Evolutionary conservation across 2,329 filamentous ascomycete species (phyloP).

Genomic region (Thyridium curvatum): DNA sequence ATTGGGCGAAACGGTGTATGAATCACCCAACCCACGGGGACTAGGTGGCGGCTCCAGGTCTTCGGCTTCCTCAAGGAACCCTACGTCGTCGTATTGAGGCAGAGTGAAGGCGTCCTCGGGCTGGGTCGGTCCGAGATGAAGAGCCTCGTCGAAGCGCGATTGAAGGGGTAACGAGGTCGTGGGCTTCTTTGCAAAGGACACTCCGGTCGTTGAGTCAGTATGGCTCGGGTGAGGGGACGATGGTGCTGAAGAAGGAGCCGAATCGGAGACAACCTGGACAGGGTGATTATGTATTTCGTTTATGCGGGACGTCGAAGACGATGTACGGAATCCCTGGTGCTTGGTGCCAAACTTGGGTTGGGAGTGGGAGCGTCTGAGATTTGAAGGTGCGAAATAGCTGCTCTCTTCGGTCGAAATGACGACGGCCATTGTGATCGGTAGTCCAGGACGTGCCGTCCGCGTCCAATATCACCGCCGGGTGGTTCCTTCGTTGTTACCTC

Average conservation of each 20-base stretch:
- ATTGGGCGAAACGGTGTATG: slow-evolving; percentile 47
- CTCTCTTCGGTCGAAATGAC: slow-evolving; percentile 52
- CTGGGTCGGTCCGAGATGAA: slow-evolving; percentile 34
- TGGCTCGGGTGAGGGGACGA: slow-evolving; percentile 49
- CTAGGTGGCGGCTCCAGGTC: slow-evolving; percentile 45
- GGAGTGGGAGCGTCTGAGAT: slow-evolving; percentile 54
- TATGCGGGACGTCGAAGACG: slow-evolving; percentile 39
- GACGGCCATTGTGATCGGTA: slow-evolving; percentile 41
- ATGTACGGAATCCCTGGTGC: slow-evolving; percentile 33
- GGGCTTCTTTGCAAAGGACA: slow-evolving; percentile 57
- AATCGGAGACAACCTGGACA: slow-evolving; percentile 36
- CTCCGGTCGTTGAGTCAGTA: slow-evolving; percentile 45
- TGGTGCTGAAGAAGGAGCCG: slow-evolving; percentile 45
- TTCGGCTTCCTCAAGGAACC: slow-evolving; percentile 36
- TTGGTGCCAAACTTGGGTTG: slow-evolving; percentile 48
- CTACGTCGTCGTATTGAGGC: slow-evolving; percentile 38
- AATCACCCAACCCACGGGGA: slow-evolving; percentile 38
- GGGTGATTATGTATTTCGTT: slow-evolving; percentile 32
- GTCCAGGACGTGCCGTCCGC: slow-evolving; percentile 12
- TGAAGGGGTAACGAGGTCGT: slow-evolving; percentile 58
- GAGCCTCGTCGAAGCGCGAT: slow-evolving; percentile 45
- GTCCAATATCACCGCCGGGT: slow-evolving; percentile 14
- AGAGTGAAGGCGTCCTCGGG: slow-evolving; percentile 41
- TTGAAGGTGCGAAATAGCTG: slow-evolving; percentile 46
- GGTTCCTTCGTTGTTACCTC: too few relatives aligned